Evolutionary conservation across 2,329 filamentous ascomycete species (phyloP).

Genomic region (Coleophoma cylindrospora): DNA sequence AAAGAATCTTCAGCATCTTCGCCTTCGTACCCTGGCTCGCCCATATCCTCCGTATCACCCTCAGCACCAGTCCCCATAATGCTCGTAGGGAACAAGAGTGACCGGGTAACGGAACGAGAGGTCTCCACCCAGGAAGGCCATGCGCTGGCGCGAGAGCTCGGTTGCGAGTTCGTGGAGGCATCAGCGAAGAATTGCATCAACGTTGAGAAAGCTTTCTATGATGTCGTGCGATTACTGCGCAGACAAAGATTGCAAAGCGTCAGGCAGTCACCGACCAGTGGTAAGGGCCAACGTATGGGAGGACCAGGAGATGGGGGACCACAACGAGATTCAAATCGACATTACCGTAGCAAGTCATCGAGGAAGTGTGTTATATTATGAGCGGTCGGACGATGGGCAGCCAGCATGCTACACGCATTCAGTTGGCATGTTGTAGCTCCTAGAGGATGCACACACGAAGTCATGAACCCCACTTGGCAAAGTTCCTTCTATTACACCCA

Average conservation of each 20-base stretch:
- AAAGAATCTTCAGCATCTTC: constrained; percentile 83
- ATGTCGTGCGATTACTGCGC: constrained; percentile 87
- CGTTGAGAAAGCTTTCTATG: constrained; percentile 97
- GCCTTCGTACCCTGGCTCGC: constrained; percentile 72
- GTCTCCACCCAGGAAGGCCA: constrained; percentile 96
- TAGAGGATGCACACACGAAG: constrained; percentile 10
- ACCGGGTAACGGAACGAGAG: constrained; percentile 90
- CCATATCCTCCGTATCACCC: constrained; percentile 50
- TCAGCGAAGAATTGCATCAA: constrained; percentile 98
- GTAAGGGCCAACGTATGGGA: constrained; percentile 16
- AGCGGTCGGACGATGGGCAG: constrained; percentile 7
- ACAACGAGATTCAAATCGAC: constrained; percentile 19
- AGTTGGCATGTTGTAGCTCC: constrained; percentile 3
- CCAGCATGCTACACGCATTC: neutral
- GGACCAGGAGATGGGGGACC: constrained; percentile 14
- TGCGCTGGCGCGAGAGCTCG: constrained; percentile 83
- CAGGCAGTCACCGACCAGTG: constrained; percentile 10
- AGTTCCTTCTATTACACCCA: constrained; percentile 4
- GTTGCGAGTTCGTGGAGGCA: constrained; percentile 94
- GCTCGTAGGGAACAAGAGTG: constrained; percentile 98
- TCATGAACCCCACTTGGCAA: constrained; percentile 15
- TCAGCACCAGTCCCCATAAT: constrained; percentile 77
- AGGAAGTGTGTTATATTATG: constrained; percentile 28
- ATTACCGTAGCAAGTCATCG: constrained; percentile 18
- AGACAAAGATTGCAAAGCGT: constrained; percentile 61